Percentiles rank a stretch among this genome's conserved stretches.
These are phyloP conservation scores for Paraconiothyrium brasiliense DNA, from an alignment of 2,329 filamentous ascomycete species.

Conservation along the genomic window DNA sequence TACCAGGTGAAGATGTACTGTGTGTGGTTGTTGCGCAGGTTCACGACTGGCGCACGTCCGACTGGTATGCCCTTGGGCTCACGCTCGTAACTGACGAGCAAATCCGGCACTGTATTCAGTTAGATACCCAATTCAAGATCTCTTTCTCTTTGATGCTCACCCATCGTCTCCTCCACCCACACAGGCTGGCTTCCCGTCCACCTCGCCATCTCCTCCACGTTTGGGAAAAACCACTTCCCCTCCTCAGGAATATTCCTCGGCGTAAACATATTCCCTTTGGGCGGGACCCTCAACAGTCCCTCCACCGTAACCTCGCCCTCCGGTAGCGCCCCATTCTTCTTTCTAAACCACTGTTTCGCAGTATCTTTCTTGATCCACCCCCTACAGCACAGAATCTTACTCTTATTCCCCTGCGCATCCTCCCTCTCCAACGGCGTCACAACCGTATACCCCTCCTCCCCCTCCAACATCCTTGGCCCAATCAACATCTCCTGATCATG, in stretches of 20 bases:
- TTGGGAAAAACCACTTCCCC: conserved; percentile 93
- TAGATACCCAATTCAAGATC: conserved; percentile 37
- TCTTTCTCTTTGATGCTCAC: conserved; percentile 57
- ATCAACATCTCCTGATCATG: conserved; percentile 98
- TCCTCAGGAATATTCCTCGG: conserved; percentile 86
- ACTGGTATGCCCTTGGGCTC: conserved; percentile 86
- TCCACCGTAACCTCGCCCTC: conserved; percentile 78
- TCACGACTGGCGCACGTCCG: conserved; percentile 86
- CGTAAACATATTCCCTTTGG: conserved; percentile 98
- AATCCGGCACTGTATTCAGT: conserved; percentile 72
- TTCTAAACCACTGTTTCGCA: conserved; percentile 68
- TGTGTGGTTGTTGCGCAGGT: conserved; percentile 93
- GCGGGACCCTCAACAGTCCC: conserved; percentile 85
- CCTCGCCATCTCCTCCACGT: conserved; percentile 89
- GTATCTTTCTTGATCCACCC: conserved; percentile 90
- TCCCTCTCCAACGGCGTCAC: conserved; percentile 87
- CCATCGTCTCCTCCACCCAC: conserved; percentile 96
- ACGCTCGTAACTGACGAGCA: conserved; percentile 78
- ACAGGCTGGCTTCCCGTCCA: conserved; percentile 84
- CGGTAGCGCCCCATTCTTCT: conserved; percentile 68
- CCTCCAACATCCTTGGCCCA: conserved; percentile 87
- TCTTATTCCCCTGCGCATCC: conserved; percentile 54
- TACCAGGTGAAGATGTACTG: conserved; percentile 99
- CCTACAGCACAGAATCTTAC: conserved; percentile 83
- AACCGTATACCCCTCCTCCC: conserved; percentile 89